Conservation (phyloP, 768 basidiomycete species). For the Phlebiopsis gigantea region DNA sequence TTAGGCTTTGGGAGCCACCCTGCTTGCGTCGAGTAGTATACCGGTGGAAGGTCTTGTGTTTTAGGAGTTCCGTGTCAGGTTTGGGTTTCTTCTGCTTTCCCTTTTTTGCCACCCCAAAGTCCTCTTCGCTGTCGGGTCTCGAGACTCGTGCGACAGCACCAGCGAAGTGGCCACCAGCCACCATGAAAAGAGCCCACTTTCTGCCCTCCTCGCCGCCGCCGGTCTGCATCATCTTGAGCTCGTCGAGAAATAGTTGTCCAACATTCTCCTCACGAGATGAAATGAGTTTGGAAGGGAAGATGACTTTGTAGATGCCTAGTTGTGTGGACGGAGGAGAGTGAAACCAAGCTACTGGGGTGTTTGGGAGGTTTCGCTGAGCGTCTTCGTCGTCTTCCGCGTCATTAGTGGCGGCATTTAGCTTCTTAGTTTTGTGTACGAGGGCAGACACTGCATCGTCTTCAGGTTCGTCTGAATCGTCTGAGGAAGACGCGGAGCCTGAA, state of each 20-base stretch:
- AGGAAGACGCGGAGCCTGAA: conserved; percentile 85
- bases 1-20: conserved; percentile 88
- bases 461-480: conserved; percentile 54
- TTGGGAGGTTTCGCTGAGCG: conserved; percentile 32
- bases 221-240: conserved; percentile 62
- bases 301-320: conserved; percentile 76
- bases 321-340: conserved; percentile 84
- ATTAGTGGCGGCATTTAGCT: conserved; percentile 17
- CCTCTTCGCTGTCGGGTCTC: conserved; percentile 34
- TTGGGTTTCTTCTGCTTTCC: conserved; percentile 52
- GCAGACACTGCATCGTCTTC: conserved; percentile 49
- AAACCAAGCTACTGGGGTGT: conserved; percentile 86
- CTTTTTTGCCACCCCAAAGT: conserved; percentile 27
- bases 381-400: conserved; percentile 1
- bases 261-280: conserved; percentile 26
- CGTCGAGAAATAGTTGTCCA: conserved; percentile 42
- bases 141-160: conserved; percentile 81
- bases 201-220: conserved; percentile 44
- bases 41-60: conserved; percentile 95
- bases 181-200: conserved; percentile 94
- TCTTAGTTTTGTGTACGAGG: conserved; percentile 59
- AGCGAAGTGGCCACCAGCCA: conserved; percentile 97
- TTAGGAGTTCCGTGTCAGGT: conserved; percentile 75
- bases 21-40: conserved; percentile 98
- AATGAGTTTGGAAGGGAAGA: conserved; percentile 50